Evolutionary conservation across 352 stramenopile genomes (phyloP), one percentile per base, ranked within the genome.

Genomic region (Blastocystis sp.): DNA sequence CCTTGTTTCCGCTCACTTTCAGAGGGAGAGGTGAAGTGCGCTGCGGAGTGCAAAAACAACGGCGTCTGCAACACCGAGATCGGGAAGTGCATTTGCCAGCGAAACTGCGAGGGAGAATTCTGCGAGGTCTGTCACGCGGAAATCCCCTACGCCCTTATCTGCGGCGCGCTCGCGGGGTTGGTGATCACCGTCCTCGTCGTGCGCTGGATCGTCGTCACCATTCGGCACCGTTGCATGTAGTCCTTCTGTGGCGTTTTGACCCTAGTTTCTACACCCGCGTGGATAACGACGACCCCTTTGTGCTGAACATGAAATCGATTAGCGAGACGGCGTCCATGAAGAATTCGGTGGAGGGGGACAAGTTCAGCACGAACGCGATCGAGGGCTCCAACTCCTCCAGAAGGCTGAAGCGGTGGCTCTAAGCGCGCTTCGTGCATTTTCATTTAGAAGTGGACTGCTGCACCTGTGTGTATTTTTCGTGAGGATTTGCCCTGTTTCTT

Each of bases 211-310:
- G 45, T 60, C 9, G 29, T 59, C 4, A 59, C 26, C 13, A 45
- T 77, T 24, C 24, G 50, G 24, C 66, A 35, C 29, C 37, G 24
- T 16, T 77, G 66, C 50, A 16, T 35, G 66, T 77, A 77, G 35
- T 35, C 12, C 24, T 29, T 10, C 3, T 33, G n/a, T 45, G 29
- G 3, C 4, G 33, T 9, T 55, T 51, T 19, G 16, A 51, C 31
- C 37, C 2, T 77, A 77, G 66, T 21, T 77, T 77, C 66, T 77
- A 77, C 55, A 59, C 66, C n/a, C 66, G 13, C n/a, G 66, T 77
- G 19, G 37, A 29, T 55, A 41, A 59, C n/a, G 66, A 77, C 26
- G 66, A 77, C 33, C 66, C 66, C 1, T 77, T 77, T 77, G 66
- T 77, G 2, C 16, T 59, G 37, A 77, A 77, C 1, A 77, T 77